A percentile compares a stretch with the other conserved stretches of the same genome.
Conservation (phyloP, 2,329 filamentous ascomycete species). For the Ophiostoma tasmaniense region DNA sequence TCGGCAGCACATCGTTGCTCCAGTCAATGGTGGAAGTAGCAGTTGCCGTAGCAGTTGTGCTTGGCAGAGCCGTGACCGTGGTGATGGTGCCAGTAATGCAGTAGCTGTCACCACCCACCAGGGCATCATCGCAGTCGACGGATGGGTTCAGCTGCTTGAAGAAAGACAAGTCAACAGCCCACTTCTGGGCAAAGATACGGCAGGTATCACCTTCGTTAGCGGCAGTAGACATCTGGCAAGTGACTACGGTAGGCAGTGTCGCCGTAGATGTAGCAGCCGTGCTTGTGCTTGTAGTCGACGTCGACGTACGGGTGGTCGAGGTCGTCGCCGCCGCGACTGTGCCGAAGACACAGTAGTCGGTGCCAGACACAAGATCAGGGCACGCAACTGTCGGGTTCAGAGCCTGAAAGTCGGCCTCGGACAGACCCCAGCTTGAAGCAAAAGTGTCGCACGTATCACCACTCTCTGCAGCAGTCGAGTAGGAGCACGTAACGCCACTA, state of each 20-base stretch:
- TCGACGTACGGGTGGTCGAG: not conserved
- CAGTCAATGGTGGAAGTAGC: not conserved
- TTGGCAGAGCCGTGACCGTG: not conserved
- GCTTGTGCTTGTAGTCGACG: not conserved
- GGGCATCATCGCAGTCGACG: not conserved
- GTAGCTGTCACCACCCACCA: not conserved
- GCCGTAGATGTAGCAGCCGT: not conserved
- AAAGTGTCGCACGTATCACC: slow-evolving; percentile 17
- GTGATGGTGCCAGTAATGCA: not conserved
- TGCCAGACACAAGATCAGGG: slow-evolving; percentile 10
- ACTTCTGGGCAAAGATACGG: not conserved
- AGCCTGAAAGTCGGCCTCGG: slow-evolving; percentile 13
- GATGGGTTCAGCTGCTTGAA: not conserved
- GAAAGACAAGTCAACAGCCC: not conserved
- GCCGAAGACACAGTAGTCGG: not conserved
- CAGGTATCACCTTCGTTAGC: not conserved
- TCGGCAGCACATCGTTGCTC: not conserved
- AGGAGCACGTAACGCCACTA: not conserved
- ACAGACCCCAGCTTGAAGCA: slow-evolving; percentile 16
- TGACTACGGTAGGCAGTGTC: not conserved
- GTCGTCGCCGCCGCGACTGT: not conserved
- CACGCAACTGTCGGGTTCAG: slow-evolving; percentile 20
- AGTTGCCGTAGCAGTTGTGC: not conserved
- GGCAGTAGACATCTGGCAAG: not conserved
- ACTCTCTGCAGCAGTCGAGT: not conserved